Conservation (phyloP, 2,329 filamentous ascomycete genomes). For the Colletotrichum chlorophyti region DNA sequence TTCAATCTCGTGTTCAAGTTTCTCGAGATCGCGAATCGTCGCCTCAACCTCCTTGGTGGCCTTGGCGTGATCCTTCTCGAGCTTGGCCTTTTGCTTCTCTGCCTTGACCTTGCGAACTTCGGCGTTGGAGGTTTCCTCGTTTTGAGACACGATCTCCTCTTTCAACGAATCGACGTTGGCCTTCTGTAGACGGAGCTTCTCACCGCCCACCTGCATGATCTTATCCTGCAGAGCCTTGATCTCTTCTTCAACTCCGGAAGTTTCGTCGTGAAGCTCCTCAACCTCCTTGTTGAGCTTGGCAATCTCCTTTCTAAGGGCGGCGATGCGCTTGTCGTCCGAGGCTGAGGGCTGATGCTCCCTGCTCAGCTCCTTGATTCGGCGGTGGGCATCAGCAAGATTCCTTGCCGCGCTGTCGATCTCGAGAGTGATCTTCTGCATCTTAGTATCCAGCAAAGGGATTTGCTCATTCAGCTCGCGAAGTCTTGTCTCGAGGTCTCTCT, state of each 20-base stretch:
- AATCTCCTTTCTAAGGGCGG: slow-evolving; percentile 79
- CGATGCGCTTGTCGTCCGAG: slow-evolving; percentile 77
- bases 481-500: slow-evolving; percentile 77
- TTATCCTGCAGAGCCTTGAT: slow-evolving; percentile 93
- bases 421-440: slow-evolving; percentile 87
- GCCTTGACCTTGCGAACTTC: slow-evolving; percentile 92
- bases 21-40: slow-evolving; percentile 75
- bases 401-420: slow-evolving; percentile 87
- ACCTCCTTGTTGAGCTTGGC: slow-evolving; percentile 78
- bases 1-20: slow-evolving; percentile 78
- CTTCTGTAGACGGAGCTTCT: slow-evolving; percentile 88
- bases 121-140: slow-evolving; percentile 82
- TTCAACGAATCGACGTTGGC: slow-evolving; percentile 89
- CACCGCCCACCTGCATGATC: slow-evolving; percentile 98
- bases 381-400: slow-evolving; percentile 84
- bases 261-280: slow-evolving; percentile 81
- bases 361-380: slow-evolving; percentile 83
- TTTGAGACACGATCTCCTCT: slow-evolving; percentile 80
- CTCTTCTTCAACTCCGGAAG: slow-evolving; percentile 88
- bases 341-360: slow-evolving; percentile 83
- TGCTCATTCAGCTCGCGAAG: slow-evolving; percentile 77
- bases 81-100: slow-evolving; percentile 88
- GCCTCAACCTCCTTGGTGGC: slow-evolving; percentile 80
- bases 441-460: slow-evolving; percentile 85
- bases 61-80: slow-evolving; percentile 82